Evolutionary conservation across 1,139 yeast genomes (phyloP).

Genomic region (Lodderomyces metapsilosis): DNA sequence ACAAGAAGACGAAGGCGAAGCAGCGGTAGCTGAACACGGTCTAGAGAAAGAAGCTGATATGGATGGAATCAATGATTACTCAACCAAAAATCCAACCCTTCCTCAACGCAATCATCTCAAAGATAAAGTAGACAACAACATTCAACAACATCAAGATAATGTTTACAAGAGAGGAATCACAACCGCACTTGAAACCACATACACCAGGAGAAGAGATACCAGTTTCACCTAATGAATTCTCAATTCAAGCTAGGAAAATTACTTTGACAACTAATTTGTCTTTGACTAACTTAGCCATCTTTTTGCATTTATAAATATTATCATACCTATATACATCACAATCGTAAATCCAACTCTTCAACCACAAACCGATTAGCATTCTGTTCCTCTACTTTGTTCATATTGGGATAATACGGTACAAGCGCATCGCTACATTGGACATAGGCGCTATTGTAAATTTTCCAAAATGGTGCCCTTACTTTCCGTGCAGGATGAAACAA

Average conservation of each 20-base stretch:
- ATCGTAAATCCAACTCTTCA: slow-evolving; percentile 38
- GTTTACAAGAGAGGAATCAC: no score
- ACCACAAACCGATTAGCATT: slow-evolving; percentile 20
- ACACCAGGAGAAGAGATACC: no score
- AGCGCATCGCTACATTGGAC: slow-evolving; percentile 71
- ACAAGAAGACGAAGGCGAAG: slow-evolving; percentile 7
- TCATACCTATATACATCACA: slow-evolving; percentile 17
- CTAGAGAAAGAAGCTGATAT: no score
- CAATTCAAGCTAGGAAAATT: no score
- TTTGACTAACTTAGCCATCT: no score
- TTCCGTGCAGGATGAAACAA: slow-evolving; percentile 90
- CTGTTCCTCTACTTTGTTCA: slow-evolving; percentile 21
- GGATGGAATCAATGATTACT: no score
- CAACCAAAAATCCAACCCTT: not conserved
- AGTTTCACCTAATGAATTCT: no score
- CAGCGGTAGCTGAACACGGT: not conserved
- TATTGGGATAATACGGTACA: slow-evolving; percentile 78
- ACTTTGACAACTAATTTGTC: no score
- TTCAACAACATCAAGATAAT: no score
- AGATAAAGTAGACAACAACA: no score
- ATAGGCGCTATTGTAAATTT: slow-evolving; percentile 72
- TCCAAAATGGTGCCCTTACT: slow-evolving; percentile 87
- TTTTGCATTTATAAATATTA: not conserved
- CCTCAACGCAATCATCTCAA: no score
- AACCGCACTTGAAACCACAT: no score